Conservation (phyloP, 805 yeast genomes). For the Metschnikowia baotianmanensis region DNA sequence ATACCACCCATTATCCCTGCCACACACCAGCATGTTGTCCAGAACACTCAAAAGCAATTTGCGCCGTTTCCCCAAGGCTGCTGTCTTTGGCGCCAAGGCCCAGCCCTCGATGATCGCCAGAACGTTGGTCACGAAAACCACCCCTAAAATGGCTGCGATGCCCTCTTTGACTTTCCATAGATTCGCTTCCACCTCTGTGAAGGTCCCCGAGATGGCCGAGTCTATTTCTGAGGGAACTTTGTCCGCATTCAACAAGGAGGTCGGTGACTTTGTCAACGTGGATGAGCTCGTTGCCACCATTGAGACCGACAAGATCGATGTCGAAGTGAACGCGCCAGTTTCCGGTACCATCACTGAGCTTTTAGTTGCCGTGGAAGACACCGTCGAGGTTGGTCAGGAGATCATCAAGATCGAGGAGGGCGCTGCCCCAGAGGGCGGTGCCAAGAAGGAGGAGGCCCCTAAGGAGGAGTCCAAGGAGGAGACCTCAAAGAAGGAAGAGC, state of each 20-base stretch:
- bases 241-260: conserved; percentile 59
- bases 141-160: conserved; percentile 10
- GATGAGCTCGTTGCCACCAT: conserved; percentile 95
- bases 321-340: conserved; percentile 92
- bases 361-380: conserved; percentile 81
- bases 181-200: conserved; percentile 51
- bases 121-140: conserved; percentile 15
- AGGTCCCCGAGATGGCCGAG: conserved; percentile 99
- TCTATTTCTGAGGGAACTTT: conserved; percentile 96
- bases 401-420: conserved; percentile 80
- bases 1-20: neutral
- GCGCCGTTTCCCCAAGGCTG: conserved; percentile 26
- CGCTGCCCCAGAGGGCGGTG: conserved; percentile 28
- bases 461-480: conserved; percentile 24
- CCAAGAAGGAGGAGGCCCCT: conserved; percentile 24
- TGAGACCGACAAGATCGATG: conserved; percentile 97
- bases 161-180: conserved; percentile 30
- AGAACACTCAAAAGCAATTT: conserved; percentile 30
- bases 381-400: conserved; percentile 95
- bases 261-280: conserved; percentile 82
- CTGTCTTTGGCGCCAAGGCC: conserved; percentile 13
- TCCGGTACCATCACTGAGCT: conserved; percentile 86
- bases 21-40: conserved; percentile 30
- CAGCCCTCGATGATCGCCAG: conserved; percentile 20
- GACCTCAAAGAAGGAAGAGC: conserved; percentile 15